A percentile compares a stretch with the other conserved stretches of the same genome.
Evolutionary conservation across 169 alveolate species (phyloP).

Genomic region (Amoebophrya sp.): DNA sequence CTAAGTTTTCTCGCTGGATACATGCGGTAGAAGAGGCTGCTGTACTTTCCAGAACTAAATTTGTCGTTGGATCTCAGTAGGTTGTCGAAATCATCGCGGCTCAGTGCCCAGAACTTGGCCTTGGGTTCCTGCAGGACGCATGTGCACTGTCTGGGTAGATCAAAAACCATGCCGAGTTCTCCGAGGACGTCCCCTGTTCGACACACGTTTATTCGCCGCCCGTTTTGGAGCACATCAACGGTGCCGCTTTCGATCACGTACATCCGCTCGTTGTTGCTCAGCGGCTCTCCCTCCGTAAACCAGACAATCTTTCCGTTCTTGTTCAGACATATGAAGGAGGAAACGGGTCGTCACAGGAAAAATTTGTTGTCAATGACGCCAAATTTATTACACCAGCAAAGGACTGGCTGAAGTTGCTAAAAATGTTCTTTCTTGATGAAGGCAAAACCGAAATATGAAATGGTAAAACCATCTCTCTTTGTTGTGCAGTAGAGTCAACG

Average conservation of each 20-base stretch:
- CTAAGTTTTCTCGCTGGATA: too few relatives aligned
- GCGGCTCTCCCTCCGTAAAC: background rate
- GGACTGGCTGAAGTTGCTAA: too few relatives aligned
- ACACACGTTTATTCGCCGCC: background rate
- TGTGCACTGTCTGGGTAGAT: constrained; percentile 1
- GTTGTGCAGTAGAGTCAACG: too few relatives aligned
- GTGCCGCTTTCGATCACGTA: background rate
- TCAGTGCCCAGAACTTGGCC: background rate
- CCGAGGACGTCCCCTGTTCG: background rate
- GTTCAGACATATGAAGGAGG: too few relatives aligned
- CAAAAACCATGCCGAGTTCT: background rate
- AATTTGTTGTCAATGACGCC: too few relatives aligned
- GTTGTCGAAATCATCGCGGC: background rate
- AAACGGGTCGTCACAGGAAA: too few relatives aligned
- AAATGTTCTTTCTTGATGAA: too few relatives aligned
- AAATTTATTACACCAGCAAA: too few relatives aligned
- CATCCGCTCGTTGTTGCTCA: background rate
- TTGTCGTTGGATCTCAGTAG: background rate
- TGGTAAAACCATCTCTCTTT: too few relatives aligned
- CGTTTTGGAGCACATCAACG: background rate
- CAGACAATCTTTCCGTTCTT: background rate
- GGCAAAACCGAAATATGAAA: too few relatives aligned
- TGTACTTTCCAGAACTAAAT: background rate
- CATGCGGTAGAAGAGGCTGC: background rate
- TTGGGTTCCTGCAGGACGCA: background rate